Evolutionary conservation across 805 yeast genomes (phyloP).

Genomic region (Tetrapisispora iriomotensis): DNA sequence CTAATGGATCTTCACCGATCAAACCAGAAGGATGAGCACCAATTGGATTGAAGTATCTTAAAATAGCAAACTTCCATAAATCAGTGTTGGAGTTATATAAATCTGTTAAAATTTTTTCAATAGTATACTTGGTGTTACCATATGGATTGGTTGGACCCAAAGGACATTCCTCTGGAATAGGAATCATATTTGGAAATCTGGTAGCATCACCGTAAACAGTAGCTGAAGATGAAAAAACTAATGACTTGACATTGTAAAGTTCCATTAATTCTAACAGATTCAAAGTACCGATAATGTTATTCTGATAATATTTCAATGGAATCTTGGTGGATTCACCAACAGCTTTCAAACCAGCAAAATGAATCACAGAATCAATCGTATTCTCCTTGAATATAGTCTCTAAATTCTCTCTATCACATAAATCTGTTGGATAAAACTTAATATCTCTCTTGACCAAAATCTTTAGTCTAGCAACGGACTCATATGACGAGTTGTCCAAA

Average conservation of each 20-base stretch:
- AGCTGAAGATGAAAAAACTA: slow-evolving; percentile 72
- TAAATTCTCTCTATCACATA: slow-evolving; percentile 42
- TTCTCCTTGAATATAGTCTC: slow-evolving; percentile 38
- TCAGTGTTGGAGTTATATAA: slow-evolving; percentile 25
- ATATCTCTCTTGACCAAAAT: slow-evolving; percentile 38
- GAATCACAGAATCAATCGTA: slow-evolving; percentile 51
- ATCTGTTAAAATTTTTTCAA: slow-evolving; percentile 54
- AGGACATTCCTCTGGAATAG: slow-evolving; percentile 72
- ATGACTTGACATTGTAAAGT: slow-evolving; percentile 34
- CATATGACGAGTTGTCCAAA: slow-evolving; percentile 54
- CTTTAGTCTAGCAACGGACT: slow-evolving; percentile 55
- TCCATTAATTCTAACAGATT: slow-evolving; percentile 46
- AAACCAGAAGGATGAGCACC: slow-evolving; percentile 80
- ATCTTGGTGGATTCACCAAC: slow-evolving; percentile 67
- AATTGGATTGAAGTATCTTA: slow-evolving; percentile 75
- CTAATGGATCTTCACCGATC: slow-evolving; percentile 73
- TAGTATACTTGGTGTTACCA: slow-evolving; percentile 59
- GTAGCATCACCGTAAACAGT: slow-evolving; percentile 80
- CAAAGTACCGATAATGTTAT: slow-evolving; percentile 59
- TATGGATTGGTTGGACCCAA: slow-evolving; percentile 69
- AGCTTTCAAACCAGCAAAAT: slow-evolving; percentile 77
- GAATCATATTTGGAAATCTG: slow-evolving; percentile 59
- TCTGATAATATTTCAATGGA: slow-evolving; percentile 59
- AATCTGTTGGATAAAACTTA: slow-evolving; percentile 49
- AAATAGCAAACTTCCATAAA: slow-evolving; percentile 45